Percentiles rank a stretch among this genome's conserved stretches.
phyloP scores from a whole-genome alignment of 129 eudicot genomes.

The Lonicera japonica region DNA sequence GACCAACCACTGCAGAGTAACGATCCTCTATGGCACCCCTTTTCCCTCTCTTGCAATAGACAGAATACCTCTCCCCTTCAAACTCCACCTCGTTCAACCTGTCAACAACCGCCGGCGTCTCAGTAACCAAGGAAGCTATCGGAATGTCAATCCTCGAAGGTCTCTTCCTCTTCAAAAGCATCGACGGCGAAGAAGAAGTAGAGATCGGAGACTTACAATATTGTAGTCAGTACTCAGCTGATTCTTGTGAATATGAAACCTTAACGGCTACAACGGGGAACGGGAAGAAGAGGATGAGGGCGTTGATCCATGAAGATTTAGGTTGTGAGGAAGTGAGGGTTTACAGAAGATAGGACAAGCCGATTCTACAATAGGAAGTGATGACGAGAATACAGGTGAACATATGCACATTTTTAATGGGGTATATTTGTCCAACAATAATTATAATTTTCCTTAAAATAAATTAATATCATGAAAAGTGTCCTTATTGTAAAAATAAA shows the following conservation, averaged over 20 bases:
- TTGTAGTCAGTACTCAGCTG: constrained; percentile 8
- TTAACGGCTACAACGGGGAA: constrained; percentile 19
- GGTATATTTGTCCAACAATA: too few relatives aligned
- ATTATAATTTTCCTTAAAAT: too few relatives aligned
- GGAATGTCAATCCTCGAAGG: constrained; percentile 67
- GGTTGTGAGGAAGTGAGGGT: constrained; percentile 24
- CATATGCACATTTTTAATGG: too few relatives aligned
- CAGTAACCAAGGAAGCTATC: constrained; percentile 23
- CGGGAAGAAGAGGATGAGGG: constrained; percentile 22
- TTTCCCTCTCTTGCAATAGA: constrained; percentile 70
- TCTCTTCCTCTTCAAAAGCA: constrained; percentile 62
- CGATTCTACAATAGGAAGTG: too few relatives aligned
- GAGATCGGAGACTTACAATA: constrained; percentile 5
- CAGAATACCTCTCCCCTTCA: constrained; percentile 60
- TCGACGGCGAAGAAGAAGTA: constrained; percentile 15
- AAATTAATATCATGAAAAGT: too few relatives aligned
- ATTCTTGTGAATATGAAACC: constrained; percentile 15
- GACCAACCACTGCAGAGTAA: constrained; percentile 40
- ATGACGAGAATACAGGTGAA: constrained; percentile 55
- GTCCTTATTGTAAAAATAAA: too few relatives aligned
- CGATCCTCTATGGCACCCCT: constrained; percentile 72
- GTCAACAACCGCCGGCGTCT: constrained; percentile 22
- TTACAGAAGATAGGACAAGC: constrained; percentile 38
- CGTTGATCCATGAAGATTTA: constrained; percentile 17
- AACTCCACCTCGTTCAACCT: constrained; percentile 51